These are phyloP conservation scores for Vinca minor DNA, from an alignment of 257 asterid genomes.

Conservation along the genomic window DNA sequence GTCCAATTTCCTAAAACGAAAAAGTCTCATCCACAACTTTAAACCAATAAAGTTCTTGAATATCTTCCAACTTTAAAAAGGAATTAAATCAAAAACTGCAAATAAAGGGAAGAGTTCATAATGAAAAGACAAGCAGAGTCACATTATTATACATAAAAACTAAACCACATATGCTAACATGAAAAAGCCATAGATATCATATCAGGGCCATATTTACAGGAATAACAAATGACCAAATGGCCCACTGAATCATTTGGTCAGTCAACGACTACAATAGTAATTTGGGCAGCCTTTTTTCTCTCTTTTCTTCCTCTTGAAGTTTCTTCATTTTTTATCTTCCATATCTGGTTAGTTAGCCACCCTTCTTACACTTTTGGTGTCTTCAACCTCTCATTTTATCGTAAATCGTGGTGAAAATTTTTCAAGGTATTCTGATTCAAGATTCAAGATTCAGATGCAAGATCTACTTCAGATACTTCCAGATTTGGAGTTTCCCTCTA, in stretches of 20 bases:
- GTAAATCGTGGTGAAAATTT: too few species aligned
- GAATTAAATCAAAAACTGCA: neutral
- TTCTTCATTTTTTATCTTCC: too few species aligned
- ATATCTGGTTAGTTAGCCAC: too few species aligned
- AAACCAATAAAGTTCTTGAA: constrained; percentile 1
- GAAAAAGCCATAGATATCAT: neutral
- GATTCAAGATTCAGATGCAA: too few species aligned
- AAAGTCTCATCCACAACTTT: constrained; percentile 12
- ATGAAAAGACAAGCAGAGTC: constrained; percentile 1
- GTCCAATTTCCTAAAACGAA: neutral
- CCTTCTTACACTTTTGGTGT: too few species aligned
- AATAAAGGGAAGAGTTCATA: neutral
- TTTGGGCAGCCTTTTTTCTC: too few species aligned
- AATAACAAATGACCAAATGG: neutral
- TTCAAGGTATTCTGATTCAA: too few species aligned
- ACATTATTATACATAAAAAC: constrained; percentile 3
- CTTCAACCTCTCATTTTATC: too few species aligned
- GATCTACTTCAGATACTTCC: too few species aligned
- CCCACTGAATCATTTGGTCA: constrained; percentile 4
- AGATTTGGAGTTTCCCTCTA: too few species aligned
- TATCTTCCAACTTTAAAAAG: constrained; percentile 10
- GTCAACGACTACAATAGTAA: constrained; percentile 6
- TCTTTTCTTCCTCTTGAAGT: too few species aligned
- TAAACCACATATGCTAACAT: neutral
- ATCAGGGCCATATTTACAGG: constrained; percentile 7